Conservation (phyloP, 495 filamentous ascomycete genomes). For the Cercophora samala region DNA sequence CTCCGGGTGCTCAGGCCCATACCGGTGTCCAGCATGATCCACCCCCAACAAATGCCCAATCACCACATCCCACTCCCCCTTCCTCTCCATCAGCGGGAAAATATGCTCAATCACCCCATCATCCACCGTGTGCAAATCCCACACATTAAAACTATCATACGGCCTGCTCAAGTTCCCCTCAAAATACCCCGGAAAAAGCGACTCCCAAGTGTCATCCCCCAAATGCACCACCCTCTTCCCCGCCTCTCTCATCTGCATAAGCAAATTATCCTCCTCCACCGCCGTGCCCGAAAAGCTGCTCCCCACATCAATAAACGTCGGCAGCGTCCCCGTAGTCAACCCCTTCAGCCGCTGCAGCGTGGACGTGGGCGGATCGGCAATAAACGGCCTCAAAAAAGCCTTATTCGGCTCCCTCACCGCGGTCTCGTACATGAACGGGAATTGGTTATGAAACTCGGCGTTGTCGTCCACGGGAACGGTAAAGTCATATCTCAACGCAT, state of each 20-base stretch:
- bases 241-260: conserved; percentile 74
- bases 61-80: conserved; percentile 79
- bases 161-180: conserved; percentile 76
- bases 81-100: conserved; percentile 73
- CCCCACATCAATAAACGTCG: conserved; percentile 89
- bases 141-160: conserved; percentile 97
- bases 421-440: conserved; percentile 81
- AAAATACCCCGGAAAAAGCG: conserved; percentile 89
- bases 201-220: conserved; percentile 94
- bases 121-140: conserved; percentile 95
- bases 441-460: conserved; percentile 75
- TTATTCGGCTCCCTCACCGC: conserved; percentile 68
- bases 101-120: conserved; percentile 93
- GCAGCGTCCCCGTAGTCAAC: conserved; percentile 89
- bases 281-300: conserved; percentile 94
- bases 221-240: conserved; percentile 88
- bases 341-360: conserved; percentile 92
- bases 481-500: conserved; percentile 95
- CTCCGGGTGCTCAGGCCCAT: conserved; percentile 87
- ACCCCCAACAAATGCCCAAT: conserved; percentile 94
- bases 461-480: conserved; percentile 70
- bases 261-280: conserved; percentile 95
- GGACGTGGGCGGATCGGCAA: conserved; percentile 92
- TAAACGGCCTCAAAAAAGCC: conserved; percentile 90
- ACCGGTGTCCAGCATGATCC: conserved; percentile 94